phyloP scores from a whole-genome alignment of 1,284 basidiomycete species.

The Sphagnurus paluster region DNA sequence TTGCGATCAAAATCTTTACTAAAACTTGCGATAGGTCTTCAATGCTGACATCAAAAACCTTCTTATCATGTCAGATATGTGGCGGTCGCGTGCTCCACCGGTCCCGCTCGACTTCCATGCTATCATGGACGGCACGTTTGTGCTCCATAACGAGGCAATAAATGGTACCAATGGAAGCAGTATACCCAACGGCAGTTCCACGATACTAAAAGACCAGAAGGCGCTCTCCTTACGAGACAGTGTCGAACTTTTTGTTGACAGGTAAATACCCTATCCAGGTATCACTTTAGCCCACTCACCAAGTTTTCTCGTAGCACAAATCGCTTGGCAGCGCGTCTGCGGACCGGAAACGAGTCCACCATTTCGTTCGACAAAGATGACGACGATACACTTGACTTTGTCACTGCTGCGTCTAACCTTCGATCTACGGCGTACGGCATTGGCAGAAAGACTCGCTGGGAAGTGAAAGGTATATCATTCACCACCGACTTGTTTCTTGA shows the following conservation, averaged over 20 bases:
- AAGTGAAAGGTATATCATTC: conserved; percentile 78
- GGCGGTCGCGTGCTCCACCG: conserved; percentile 86
- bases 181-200: conserved; percentile 3
- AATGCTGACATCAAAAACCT: conserved; percentile 86
- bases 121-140: conserved; percentile 66
- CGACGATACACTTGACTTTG: conserved; percentile 95
- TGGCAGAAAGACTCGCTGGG: conserved; percentile 87
- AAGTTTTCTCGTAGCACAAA: conserved; percentile 56
- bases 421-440: conserved; percentile 92
- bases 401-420: conserved; percentile 92
- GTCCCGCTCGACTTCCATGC: conserved; percentile 79
- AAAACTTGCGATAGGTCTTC: conserved; percentile 66
- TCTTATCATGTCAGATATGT: conserved; percentile 97
- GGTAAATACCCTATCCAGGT: conserved; percentile 44
- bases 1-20: neutral
- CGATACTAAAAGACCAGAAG: conserved; percentile 77
- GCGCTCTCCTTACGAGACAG: conserved; percentile 78
- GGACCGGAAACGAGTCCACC: conserved; percentile 64
- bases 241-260: conserved; percentile 78
- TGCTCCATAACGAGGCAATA: conserved; percentile 30
- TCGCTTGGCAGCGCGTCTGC: conserved; percentile 74
- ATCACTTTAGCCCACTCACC: neutral
- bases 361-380: conserved; percentile 99
- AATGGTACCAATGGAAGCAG: neutral
- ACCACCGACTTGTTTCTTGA: neutral